Base-by-base conservation (phyloP, 768 basidiomycete species). In the Leccinum fibrillosum region DNA sequence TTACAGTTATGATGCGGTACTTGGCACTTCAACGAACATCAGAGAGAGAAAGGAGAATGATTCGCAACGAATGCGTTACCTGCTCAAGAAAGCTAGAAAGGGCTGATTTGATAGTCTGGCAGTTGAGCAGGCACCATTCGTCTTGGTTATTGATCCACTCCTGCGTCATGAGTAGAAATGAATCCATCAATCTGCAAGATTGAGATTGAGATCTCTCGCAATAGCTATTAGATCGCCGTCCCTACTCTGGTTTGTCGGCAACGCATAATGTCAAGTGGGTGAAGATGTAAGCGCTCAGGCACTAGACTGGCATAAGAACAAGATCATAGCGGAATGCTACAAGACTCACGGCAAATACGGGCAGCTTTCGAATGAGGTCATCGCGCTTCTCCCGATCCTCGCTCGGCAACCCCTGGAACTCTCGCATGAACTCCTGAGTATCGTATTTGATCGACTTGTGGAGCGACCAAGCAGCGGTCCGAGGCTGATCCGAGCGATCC, bases 101-200 rank as follows among this genome's bases (percentile, higher is more conserved):
- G 17, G 50, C 45, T 1, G 58, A 34, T 44, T 67, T 65, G 12
- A 71, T 62, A 11, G 47, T 45, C 10, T 56, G 60, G 23, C 69
- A 65, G 52, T 71, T 58, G 45, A 63, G 19, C 1, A 71, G 44
- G 47, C 69, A 71, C 70, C 69, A 71, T 35, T 61, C 62, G 6
- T 65, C 65, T 19, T 50, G 42, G 30, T 52, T 58, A 23, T 63
- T 42, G 30, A 54, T 59, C 69, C 69, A 71, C 17, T 64, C 63
- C 28, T 56, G 57, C 35, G 59, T 56, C 58, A 42, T 49, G 26
- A 34, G 35, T 15, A 62, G 50, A 26, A 71, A 62, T 25, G 59
- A 57, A 30, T 61, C 54, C 4, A 62, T 35, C 57, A 67, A 47
- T 35, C 69, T 71, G 59, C 4, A n/a, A 19, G 9, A n/a, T 1